These are phyloP conservation scores for Quercus suber DNA, from an alignment of 306 rosid genomes.

Conservation along the genomic window DNA sequence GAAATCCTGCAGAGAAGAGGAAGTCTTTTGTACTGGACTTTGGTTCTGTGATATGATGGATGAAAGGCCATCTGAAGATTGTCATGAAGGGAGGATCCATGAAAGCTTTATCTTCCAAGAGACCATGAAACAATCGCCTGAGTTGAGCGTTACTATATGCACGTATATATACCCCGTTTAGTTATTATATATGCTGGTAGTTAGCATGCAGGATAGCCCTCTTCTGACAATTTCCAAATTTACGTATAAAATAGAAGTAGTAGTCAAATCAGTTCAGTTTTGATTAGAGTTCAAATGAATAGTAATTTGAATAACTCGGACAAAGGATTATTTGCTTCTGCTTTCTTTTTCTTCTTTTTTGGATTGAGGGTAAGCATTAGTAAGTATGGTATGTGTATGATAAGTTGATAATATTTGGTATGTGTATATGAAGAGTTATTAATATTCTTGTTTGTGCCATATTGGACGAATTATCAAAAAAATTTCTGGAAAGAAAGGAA, in stretches of 20 bases:
- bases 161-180: conserved; percentile 10
- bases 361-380: too few relatives aligned
- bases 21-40: conserved; percentile 30
- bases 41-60: conserved; percentile 13
- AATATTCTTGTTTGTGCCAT: background rate
- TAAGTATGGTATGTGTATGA: too few relatives aligned
- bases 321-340: too few relatives aligned
- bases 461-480: background rate
- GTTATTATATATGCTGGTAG: conserved; percentile 2
- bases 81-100: conserved; percentile 5
- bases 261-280: conserved; percentile 28
- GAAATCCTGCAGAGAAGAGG: conserved; percentile 22
- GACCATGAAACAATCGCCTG: conserved; percentile 14
- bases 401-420: too few relatives aligned
- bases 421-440: too few relatives aligned
- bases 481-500: background rate
- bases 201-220: conserved; percentile 10
- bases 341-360: too few relatives aligned
- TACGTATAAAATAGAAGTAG: background rate
- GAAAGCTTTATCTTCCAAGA: conserved; percentile 3
- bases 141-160: background rate
- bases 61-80: conserved; percentile 8
- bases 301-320: background rate
- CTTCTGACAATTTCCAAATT: too few relatives aligned
- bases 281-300: conserved; percentile 25